phyloP scores from a whole-genome alignment of 495 filamentous ascomycete genomes.

The Hypoxylon trugodes region DNA sequence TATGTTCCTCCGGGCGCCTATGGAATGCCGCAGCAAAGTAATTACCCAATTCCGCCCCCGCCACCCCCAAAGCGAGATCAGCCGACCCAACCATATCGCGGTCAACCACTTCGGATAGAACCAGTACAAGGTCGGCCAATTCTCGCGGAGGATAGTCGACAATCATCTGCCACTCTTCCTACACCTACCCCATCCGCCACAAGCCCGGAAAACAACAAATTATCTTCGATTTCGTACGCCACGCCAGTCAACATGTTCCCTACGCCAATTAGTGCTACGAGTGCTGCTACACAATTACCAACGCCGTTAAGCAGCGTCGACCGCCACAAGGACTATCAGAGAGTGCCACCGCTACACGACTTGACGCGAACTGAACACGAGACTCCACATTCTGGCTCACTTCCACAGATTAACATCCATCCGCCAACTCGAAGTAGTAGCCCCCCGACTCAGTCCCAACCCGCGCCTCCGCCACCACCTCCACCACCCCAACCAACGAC shows the following conservation, averaged over 20 bases:
- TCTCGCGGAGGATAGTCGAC: slow-evolving; percentile 58
- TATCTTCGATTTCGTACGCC: slow-evolving; percentile 61
- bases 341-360: slow-evolving; percentile 64
- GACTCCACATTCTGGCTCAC: slow-evolving; percentile 42
- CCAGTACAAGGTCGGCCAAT: slow-evolving; percentile 61
- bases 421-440: slow-evolving; percentile 58
- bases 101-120: slow-evolving; percentile 63
- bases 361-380: slow-evolving; percentile 58
- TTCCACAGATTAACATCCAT: slow-evolving; percentile 55
- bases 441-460: slow-evolving; percentile 46
- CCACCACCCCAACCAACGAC: slow-evolving; percentile 35
- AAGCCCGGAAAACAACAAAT: slow-evolving; percentile 64
- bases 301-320: slow-evolving; percentile 45
- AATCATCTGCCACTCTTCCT: slow-evolving; percentile 55
- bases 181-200: slow-evolving; percentile 55
- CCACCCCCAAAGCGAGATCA: slow-evolving; percentile 55
- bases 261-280: slow-evolving; percentile 62
- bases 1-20: slow-evolving; percentile 67
- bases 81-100: slow-evolving; percentile 59
- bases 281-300: slow-evolving; percentile 56
- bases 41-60: slow-evolving; percentile 45
- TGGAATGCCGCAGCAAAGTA: slow-evolving; percentile 61
- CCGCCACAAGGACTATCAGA: slow-evolving; percentile 59
- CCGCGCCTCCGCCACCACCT: slow-evolving; percentile 41
- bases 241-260: slow-evolving; percentile 56